Evolutionary conservation across 192 early-diverging fungal genomes (phyloP).

Genomic region (Obelidium mucronatum): DNA sequence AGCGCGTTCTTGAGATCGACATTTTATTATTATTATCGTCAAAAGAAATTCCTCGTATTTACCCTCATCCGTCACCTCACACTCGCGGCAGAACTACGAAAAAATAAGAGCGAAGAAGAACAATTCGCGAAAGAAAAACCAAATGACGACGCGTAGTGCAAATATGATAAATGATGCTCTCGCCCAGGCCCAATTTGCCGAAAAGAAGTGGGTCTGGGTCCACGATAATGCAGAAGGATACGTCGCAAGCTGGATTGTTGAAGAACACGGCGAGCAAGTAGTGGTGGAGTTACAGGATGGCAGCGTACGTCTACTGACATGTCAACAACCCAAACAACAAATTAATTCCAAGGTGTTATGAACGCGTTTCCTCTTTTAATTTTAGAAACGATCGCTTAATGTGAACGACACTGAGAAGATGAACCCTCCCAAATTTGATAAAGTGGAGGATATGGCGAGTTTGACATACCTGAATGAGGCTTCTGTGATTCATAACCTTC

Average conservation of each 20-base stretch:
- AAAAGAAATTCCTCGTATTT: too few relatives aligned
- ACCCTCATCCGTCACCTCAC: too few relatives aligned
- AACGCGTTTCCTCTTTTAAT: too few relatives aligned
- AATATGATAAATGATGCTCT: slow-evolving; percentile 58
- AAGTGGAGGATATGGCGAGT: slow-evolving; percentile 98
- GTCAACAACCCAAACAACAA: not conserved
- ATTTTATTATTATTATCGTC: too few relatives aligned
- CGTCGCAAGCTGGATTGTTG: slow-evolving; percentile 79
- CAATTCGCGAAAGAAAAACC: too few relatives aligned
- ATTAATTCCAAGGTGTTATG: not conserved
- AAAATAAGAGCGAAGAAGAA: too few relatives aligned
- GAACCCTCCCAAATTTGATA: slow-evolving; percentile 99
- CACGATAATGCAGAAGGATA: slow-evolving; percentile 91
- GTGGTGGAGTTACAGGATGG: slow-evolving; percentile 81
- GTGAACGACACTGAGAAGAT: slow-evolving; percentile 91
- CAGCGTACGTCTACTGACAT: slow-evolving; percentile 58
- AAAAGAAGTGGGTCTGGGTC: slow-evolving; percentile 99
- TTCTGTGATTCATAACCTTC: slow-evolving; percentile 97
- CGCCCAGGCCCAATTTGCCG: slow-evolving; percentile 82
- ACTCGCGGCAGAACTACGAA: too few relatives aligned
- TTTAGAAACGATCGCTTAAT: slow-evolving; percentile 55
- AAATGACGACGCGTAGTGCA: slow-evolving; percentile 18
- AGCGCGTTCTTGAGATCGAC: too few relatives aligned
- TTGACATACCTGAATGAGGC: slow-evolving; percentile 96
- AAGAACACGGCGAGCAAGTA: slow-evolving; percentile 70